phyloP scores from a whole-genome alignment of 176 grass and related monocot genomes.

The Eleusine coracana region DNA sequence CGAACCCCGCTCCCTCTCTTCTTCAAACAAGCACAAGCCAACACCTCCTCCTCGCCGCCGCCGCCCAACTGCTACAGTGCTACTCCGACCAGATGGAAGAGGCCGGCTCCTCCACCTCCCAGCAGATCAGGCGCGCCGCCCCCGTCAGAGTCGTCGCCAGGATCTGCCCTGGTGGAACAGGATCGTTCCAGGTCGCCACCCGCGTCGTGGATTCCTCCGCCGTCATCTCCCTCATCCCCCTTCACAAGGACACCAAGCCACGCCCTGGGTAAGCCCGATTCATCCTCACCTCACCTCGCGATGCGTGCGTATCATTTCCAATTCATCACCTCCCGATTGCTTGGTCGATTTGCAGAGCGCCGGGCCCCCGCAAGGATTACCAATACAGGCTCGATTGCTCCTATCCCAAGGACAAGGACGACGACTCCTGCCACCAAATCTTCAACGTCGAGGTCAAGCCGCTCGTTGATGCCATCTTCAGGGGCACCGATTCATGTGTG shows the following conservation, averaged over 20 bases:
- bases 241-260: not conserved
- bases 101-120: not conserved
- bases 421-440: not conserved
- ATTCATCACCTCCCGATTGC: not conserved
- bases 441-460: conserved; percentile 43
- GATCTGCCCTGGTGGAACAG: conserved; percentile 17
- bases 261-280: not conserved
- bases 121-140: not conserved
- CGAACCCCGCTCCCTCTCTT: too few species aligned
- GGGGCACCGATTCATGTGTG: conserved; percentile 13
- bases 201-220: not conserved
- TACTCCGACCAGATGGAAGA: conserved; percentile 7
- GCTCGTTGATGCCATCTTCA: conserved; percentile 1
- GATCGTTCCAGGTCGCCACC: not conserved
- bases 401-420: conserved; percentile 16
- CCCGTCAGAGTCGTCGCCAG: conserved; percentile 29
- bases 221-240: not conserved
- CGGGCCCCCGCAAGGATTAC: not conserved
- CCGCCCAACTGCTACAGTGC: not conserved
- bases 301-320: too few species aligned
- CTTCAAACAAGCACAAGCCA: too few species aligned
- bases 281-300: not conserved
- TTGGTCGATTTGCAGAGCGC: not conserved
- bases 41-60: not conserved
- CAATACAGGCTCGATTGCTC: conserved; percentile 41